A percentile compares a stretch with the other conserved stretches of the same genome.
Conservation (phyloP, 192 early-diverging fungal genomes). For the Podila minutissima region DNA sequence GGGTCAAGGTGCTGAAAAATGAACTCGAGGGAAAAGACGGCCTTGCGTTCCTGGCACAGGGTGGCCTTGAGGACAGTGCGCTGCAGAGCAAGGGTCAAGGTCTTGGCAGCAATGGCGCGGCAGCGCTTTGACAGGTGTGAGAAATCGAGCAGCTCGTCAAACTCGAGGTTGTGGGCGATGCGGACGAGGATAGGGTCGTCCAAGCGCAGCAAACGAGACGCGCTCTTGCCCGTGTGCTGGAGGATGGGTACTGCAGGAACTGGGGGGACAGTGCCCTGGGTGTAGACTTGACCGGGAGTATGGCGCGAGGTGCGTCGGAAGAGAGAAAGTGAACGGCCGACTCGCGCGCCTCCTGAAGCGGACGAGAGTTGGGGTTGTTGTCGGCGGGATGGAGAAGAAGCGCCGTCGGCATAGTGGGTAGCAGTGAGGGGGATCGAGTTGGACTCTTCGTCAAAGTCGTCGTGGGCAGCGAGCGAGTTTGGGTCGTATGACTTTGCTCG, state of each 20-base stretch:
- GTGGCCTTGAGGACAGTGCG: conserved; percentile 47
- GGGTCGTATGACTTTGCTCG: conserved; percentile 37
- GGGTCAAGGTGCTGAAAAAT: conserved; percentile 52
- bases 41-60: conserved; percentile 50
- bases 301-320: conserved; percentile 33
- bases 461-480: conserved; percentile 4
- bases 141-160: conserved; percentile 28
- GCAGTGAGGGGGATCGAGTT: conserved; percentile 41
- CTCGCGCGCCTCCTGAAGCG: neutral
- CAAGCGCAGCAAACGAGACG: conserved; percentile 30
- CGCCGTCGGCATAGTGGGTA: conserved; percentile 19
- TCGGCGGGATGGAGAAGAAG: neutral
- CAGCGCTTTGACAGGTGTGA: conserved; percentile 48
- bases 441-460: conserved; percentile 16
- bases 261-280: conserved; percentile 42
- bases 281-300: conserved; percentile 29
- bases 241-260: conserved; percentile 42
- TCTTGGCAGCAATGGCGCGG: conserved; percentile 44
- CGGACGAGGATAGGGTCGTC: conserved; percentile 48
- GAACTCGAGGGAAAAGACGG: conserved; percentile 50
- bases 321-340: conserved; percentile 38
- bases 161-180: conserved; percentile 26
- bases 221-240: conserved; percentile 38
- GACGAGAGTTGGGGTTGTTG: neutral
- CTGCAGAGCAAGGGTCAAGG: conserved; percentile 38